Evolutionary conservation across 139 green algal species (phyloP).

Genomic region (Microglena sp.): DNA sequence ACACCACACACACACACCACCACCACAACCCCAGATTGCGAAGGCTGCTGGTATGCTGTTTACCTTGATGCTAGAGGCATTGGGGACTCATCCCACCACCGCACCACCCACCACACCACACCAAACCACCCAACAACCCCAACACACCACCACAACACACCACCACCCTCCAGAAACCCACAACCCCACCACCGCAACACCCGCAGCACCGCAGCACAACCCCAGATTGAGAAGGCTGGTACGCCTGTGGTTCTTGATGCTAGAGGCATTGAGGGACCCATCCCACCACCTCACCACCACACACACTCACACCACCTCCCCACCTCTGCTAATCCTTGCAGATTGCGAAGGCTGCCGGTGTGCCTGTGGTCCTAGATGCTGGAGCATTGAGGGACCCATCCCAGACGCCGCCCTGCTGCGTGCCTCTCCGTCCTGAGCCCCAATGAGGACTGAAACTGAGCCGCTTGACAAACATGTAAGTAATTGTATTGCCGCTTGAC

Average conservation of each 20-base stretch:
- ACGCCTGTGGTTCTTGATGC: not conserved
- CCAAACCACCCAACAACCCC: too few species aligned
- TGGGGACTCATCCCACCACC: too few species aligned
- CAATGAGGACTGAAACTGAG: slow-evolving; percentile 86
- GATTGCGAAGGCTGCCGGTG: slow-evolving; percentile 44
- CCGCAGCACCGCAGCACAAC: not conserved
- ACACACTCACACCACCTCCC: not conserved
- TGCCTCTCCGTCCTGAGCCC: slow-evolving; percentile 61
- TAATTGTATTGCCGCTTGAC: too few species aligned
- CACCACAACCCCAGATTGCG: too few species aligned
- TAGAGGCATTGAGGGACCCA: too few species aligned
- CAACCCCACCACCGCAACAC: too few species aligned
- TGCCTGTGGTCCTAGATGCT: slow-evolving; percentile 76
- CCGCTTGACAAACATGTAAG: too few species aligned
- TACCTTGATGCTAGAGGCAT: too few species aligned
- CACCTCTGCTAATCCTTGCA: slow-evolving; percentile 8
- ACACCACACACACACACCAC: too few species aligned
- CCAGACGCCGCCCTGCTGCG: slow-evolving; percentile 47
- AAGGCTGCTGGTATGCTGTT: too few species aligned
- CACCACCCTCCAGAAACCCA: not conserved
- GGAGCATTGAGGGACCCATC: slow-evolving; percentile 62
- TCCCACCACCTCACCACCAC: not conserved
- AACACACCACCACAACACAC: too few species aligned
- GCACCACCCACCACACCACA: too few species aligned
- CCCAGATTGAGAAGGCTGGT: not conserved